Evolutionary conservation across 139 green algal species (phyloP).

Genomic region (Coelastrella sp.): DNA sequence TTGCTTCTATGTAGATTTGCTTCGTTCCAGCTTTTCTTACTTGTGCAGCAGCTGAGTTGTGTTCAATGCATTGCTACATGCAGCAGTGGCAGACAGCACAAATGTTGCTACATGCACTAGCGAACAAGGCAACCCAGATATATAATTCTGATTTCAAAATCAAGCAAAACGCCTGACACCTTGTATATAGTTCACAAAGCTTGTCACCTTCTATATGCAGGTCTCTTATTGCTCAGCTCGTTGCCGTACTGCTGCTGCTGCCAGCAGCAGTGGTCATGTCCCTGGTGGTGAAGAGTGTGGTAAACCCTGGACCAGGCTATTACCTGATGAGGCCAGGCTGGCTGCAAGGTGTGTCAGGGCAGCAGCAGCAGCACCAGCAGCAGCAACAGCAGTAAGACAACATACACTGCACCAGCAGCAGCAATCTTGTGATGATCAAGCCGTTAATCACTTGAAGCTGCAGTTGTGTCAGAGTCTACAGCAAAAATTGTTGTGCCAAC

Average conservation of each 20-base stretch:
- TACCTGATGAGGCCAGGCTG: slow-evolving; percentile 14
- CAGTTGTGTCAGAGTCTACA: slow-evolving; percentile 13
- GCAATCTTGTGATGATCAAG: too few relatives aligned
- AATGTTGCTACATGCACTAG: too few relatives aligned
- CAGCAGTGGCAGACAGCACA: too few relatives aligned
- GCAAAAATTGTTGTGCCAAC: neutral
- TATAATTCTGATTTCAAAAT: too few relatives aligned
- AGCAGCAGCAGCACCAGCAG: slow-evolving; percentile 27
- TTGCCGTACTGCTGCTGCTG: slow-evolving; percentile 17
- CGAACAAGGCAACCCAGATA: too few relatives aligned
- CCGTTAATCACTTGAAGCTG: too few relatives aligned
- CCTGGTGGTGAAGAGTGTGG: slow-evolving; percentile 21
- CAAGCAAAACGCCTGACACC: too few relatives aligned
- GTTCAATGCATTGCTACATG: too few relatives aligned
- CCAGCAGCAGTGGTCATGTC: neutral
- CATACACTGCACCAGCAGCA: slow-evolving; percentile 5
- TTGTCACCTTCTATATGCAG: neutral
- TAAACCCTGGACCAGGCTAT: neutral
- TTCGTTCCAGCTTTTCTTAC: too few relatives aligned
- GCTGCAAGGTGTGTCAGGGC: slow-evolving; percentile 5
- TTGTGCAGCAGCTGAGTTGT: too few relatives aligned
- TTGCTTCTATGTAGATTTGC: too few relatives aligned
- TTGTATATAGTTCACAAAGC: neutral
- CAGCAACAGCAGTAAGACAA: neutral
- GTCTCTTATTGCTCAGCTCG: slow-evolving; percentile 10